phyloP scores from a whole-genome alignment of 2,329 filamentous ascomycete species.

The Metarhizium guizhouense region DNA sequence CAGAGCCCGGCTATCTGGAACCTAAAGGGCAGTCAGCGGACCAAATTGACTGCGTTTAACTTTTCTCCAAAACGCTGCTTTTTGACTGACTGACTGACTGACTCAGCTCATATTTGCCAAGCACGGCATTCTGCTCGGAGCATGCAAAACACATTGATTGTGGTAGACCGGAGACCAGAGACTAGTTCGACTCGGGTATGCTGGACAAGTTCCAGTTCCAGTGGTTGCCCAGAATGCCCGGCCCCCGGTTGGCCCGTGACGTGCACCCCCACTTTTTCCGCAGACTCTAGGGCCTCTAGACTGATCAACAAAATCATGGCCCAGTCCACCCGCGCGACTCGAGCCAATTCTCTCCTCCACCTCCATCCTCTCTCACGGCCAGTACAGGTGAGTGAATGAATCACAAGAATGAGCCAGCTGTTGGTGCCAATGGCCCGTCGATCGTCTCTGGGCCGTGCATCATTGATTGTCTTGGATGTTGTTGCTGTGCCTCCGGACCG shows the following conservation, averaged over 20 bases:
- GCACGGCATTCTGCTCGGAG: too few relatives aligned
- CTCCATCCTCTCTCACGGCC: constrained; percentile 8
- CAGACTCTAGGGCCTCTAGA: constrained; percentile 5
- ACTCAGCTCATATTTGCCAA: too few relatives aligned
- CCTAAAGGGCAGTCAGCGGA: too few relatives aligned
- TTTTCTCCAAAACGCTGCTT: too few relatives aligned
- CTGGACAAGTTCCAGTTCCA: neutral
- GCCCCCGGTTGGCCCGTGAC: constrained; percentile 12
- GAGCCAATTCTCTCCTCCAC: constrained; percentile 9
- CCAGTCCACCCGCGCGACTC: constrained; percentile 10
- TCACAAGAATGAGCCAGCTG: neutral
- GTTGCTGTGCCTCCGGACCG: neutral
- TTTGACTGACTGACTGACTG: too few relatives aligned
- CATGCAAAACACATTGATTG: too few relatives aligned
- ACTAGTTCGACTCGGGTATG: neutral
- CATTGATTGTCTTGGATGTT: too few relatives aligned
- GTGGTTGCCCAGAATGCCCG: neutral
- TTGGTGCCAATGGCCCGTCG: neutral
- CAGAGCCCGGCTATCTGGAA: too few relatives aligned
- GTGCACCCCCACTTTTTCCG: constrained; percentile 9
- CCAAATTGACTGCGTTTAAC: too few relatives aligned
- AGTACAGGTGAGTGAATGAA: constrained; percentile 7
- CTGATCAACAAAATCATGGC: constrained; percentile 16
- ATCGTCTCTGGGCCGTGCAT: neutral
- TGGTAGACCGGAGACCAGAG: too few relatives aligned